phyloP scores from a whole-genome alignment of 176 grass and related monocot genomes.

The Eremochloa ophiuroides region DNA sequence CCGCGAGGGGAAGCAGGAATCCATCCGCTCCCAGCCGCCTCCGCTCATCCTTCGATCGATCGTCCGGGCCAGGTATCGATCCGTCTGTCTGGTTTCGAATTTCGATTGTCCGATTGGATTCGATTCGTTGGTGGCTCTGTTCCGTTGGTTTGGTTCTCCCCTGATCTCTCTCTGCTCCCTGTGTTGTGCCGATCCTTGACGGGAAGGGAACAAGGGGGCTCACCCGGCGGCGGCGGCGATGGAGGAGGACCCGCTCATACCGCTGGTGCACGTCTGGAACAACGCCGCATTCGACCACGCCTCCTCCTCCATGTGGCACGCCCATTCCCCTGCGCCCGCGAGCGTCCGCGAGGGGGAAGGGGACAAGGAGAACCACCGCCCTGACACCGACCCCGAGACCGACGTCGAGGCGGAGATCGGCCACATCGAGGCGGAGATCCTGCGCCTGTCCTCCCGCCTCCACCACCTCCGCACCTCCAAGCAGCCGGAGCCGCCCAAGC shows the following conservation, averaged over 20 bases:
- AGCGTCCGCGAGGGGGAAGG: neutral
- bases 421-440: slow-evolving; percentile 53
- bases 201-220: neutral
- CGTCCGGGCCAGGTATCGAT: slow-evolving; percentile 16
- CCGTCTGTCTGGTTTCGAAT: neutral
- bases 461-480: slow-evolving; percentile 38
- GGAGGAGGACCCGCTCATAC: slow-evolving; percentile 61
- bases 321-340: neutral
- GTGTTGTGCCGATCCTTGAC: neutral
- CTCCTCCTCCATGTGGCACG: slow-evolving; percentile 2
- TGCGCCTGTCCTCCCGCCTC: slow-evolving; percentile 47
- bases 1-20: neutral
- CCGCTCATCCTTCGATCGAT: neutral
- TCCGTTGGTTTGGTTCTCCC: neutral
- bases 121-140: neutral
- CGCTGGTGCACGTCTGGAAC: slow-evolving; percentile 47
- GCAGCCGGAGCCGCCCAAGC: neutral
- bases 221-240: neutral
- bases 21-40: neutral
- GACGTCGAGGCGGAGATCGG: slow-evolving; percentile 29
- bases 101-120: neutral
- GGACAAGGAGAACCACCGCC: slow-evolving; percentile 49
- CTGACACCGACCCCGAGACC: neutral
- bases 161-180: neutral
- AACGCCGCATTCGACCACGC: slow-evolving; percentile 32